phyloP scores from a whole-genome alignment of 169 alveolate species.

The Eimeria brunetti region DNA sequence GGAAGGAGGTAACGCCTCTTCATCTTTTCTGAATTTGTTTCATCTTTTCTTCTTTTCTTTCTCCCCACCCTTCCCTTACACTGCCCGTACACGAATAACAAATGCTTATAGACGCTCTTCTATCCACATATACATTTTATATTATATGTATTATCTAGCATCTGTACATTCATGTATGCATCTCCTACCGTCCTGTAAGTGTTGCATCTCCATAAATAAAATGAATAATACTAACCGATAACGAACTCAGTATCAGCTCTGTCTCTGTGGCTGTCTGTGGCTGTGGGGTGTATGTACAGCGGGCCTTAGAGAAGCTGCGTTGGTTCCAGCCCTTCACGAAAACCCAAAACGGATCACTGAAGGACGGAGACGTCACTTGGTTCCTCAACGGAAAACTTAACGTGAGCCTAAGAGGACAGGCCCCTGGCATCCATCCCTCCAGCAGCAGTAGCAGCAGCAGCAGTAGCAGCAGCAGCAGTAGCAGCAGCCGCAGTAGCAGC shows the following conservation, averaged over 20 bases:
- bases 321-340: slow-evolving; percentile 82
- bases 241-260: not conserved
- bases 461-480: not conserved
- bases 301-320: slow-evolving; percentile 69
- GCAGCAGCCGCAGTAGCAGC: slow-evolving; percentile 11
- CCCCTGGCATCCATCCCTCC: not conserved
- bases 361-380: slow-evolving; percentile 90
- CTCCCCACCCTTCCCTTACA: not conserved
- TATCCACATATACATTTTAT: no score
- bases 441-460: not conserved
- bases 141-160: no score
- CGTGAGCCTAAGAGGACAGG: slow-evolving; percentile 80
- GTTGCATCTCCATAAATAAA: not conserved
- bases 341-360: slow-evolving; percentile 83
- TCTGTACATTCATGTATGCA: no score
- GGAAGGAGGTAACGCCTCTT: slow-evolving; percentile 75
- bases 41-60: not conserved
- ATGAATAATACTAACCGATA: not conserved
- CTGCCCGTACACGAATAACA: no score
- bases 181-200: no score
- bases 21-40: no score
- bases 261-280: no score
- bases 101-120: no score
- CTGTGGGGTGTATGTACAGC: slow-evolving; percentile 38
- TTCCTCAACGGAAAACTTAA: slow-evolving; percentile 93